Conservation (phyloP, 192 early-diverging fungal species). For the Umbelopsis sp. region DNA sequence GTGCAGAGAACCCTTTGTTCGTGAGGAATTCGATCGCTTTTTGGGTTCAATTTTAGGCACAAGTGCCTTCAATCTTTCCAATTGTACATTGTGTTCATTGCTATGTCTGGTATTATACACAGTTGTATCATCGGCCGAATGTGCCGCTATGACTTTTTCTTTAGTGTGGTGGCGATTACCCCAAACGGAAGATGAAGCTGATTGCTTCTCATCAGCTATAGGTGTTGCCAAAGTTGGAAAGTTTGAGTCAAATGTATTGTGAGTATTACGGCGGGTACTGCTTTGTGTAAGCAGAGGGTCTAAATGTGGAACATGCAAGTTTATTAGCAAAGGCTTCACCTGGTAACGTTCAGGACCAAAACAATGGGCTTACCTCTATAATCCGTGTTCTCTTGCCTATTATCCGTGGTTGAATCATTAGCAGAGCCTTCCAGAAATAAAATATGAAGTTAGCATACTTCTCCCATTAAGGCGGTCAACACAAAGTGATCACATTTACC, state of each 20-base stretch:
- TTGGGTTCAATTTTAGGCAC: slow-evolving; percentile 31
- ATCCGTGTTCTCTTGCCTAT: background rate
- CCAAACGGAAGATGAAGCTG: slow-evolving; percentile 2
- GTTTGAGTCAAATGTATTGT: slow-evolving; percentile 1
- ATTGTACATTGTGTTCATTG: slow-evolving; percentile 13
- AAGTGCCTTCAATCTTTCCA: slow-evolving; percentile 24
- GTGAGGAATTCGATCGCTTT: slow-evolving; percentile 15
- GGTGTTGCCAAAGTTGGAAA: slow-evolving; percentile 6
- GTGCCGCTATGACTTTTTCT: slow-evolving; percentile 4
- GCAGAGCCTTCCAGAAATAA: background rate
- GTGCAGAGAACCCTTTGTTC: background rate
- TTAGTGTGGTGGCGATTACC: slow-evolving; percentile 9
- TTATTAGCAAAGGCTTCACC: background rate
- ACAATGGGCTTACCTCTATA: background rate
- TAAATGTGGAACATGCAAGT: background rate
- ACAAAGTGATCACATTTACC: background rate
- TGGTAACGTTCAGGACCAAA: background rate
- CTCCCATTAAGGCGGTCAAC: no score
- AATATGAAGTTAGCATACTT: background rate
- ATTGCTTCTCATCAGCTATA: slow-evolving; percentile 1
- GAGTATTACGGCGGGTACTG: background rate
- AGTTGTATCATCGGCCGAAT: background rate
- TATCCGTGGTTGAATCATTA: background rate
- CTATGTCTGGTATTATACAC: background rate
- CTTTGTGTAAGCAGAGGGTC: background rate